Percentiles rank a stretch among this genome's conserved stretches.
Evolutionary conservation across 805 yeast species (phyloP).

Genomic region (Yarrowia divulgata): DNA sequence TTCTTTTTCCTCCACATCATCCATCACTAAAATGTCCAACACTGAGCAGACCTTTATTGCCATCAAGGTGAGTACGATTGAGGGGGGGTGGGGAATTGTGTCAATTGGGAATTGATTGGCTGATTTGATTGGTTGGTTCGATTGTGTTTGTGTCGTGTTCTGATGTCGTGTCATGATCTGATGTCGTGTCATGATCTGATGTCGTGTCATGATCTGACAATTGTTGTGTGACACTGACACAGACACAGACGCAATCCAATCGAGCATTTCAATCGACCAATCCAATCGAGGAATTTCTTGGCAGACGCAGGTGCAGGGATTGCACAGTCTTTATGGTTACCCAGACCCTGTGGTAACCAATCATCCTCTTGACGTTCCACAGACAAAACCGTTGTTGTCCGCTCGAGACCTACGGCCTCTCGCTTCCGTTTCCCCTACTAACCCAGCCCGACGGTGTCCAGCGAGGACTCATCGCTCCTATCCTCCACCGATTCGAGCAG

Average conservation of each 20-base stretch:
- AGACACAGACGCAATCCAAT: too few relatives aligned
- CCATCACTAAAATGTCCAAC: slow-evolving; percentile 39
- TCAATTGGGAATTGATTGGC: not conserved
- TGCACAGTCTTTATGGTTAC: too few relatives aligned
- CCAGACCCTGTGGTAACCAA: too few relatives aligned
- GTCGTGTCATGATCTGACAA: too few relatives aligned
- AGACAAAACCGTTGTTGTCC: too few relatives aligned
- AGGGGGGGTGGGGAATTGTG: not conserved
- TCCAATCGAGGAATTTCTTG: too few relatives aligned
- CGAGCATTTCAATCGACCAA: too few relatives aligned
- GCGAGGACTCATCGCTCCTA: slow-evolving; percentile 92
- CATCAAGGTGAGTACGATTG: slow-evolving; percentile 50
- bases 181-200: not conserved
- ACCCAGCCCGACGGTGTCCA: slow-evolving; percentile 97
- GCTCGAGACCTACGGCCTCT: too few relatives aligned
- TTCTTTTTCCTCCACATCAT: slow-evolving; percentile 19
- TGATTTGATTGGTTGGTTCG: not conserved
- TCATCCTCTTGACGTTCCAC: too few relatives aligned
- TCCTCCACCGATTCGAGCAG: slow-evolving; percentile 91
- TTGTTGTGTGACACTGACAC: too few relatives aligned
- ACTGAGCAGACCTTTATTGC: slow-evolving; percentile 52
- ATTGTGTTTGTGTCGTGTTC: not conserved
- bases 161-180: not conserved
- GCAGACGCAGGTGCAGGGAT: too few relatives aligned
- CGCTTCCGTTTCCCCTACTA: not conserved